Conservation (phyloP, 148 eudicot genomes). For the Rhododendron williamsianum region DNA sequence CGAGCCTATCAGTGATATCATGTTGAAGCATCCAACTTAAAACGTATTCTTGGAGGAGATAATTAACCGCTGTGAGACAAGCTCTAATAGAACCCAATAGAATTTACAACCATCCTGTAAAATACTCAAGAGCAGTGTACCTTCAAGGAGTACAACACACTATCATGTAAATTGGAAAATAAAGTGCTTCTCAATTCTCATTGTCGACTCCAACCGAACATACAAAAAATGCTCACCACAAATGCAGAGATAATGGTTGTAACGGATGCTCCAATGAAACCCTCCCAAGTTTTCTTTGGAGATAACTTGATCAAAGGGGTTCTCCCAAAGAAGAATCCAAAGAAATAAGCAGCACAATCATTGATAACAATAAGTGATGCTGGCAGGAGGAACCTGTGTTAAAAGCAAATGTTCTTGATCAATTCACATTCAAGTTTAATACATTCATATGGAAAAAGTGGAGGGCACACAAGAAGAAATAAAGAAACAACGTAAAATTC, state of each 20-base stretch:
- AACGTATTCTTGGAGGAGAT: not conserved
- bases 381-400: conserved; percentile 96
- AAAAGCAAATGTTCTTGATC: not conserved
- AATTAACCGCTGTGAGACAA: not conserved
- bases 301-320: conserved; percentile 95
- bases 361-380: conserved; percentile 95
- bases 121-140: not conserved
- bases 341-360: conserved; percentile 91
- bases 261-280: conserved; percentile 94
- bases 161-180: not conserved
- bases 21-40: not conserved
- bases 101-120: not conserved
- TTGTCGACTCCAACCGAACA: not conserved
- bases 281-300: conserved; percentile 98
- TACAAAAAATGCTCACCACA: conserved; percentile 46
- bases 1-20: not conserved
- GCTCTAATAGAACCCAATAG: not conserved
- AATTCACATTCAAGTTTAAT: not conserved
- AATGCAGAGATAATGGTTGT: conserved; percentile 81
- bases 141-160: not conserved
- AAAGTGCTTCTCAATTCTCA: conserved; percentile 12
- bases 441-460: not conserved
- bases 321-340: conserved; percentile 93
- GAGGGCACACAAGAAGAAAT: not conserved
- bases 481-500: not conserved